Evolutionary conservation across 1,139 yeast species (phyloP), one percentile per base, ranked within the genome.

Genomic region (Lodderomyces parapsilosis): DNA sequence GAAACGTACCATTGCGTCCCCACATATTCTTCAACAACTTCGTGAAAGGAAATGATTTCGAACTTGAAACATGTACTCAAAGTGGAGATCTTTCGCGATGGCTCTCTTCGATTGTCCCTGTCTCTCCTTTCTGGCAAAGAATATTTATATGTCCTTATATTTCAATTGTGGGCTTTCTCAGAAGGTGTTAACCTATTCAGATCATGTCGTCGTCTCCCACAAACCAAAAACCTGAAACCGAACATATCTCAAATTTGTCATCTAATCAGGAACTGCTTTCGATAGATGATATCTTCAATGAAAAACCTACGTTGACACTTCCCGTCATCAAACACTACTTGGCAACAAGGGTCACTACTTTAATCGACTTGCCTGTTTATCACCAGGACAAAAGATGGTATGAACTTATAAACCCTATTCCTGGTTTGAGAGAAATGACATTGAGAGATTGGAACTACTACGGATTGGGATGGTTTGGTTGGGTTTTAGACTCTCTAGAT

Each of bases 401-500:
- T 49, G 46, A 55, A 38, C 50, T 61, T 4, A 49, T 66, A 23
- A 66, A 68, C 44, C 75, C 75, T 2, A 51, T 66, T 24, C 59
- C 63, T 1, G 65, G 63, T n/a, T 57, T 68, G 28, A 54, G 44
- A 27, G 61, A 40, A 11, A 56, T 68, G 53, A 54, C 55, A 5
- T 49, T 53, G 47, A 45, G 57, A 56, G 67, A 62, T 43, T 68
- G 90, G 88, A 68, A 77, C 42, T 80, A 82, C 59, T 82, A 84
- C 56, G 47, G 69, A 22, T 69, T 82, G 38, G 90, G 89, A 3
- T 81, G 81, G 54, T 57, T 72, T 48, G 88, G 86, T 24, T 86
- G 94, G 94, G 74, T 89, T 3, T 76, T 87, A 77, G 94, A 86
- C 59, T 85, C 94, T 2, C 74, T 85, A 60, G 94, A 86, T 62